Percentiles rank a stretch among this genome's conserved stretches.
These are phyloP conservation scores for Hyaloperonospora arabidopsidis DNA, from an alignment of 352 stramenopile genomes.

Conservation along the genomic window DNA sequence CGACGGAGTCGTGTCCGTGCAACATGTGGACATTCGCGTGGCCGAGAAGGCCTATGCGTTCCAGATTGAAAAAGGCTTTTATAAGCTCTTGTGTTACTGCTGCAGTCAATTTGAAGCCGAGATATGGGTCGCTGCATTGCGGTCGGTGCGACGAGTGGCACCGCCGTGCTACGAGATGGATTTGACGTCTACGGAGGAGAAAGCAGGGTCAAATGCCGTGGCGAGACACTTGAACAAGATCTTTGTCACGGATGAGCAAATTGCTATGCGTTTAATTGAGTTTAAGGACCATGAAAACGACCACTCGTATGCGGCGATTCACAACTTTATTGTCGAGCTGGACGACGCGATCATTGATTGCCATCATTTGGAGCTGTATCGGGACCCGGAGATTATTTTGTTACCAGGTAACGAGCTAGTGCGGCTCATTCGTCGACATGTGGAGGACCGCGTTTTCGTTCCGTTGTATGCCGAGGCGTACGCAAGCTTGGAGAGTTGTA, in stretches of 20 bases:
- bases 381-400: slow-evolving; percentile 51
- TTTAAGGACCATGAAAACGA: slow-evolving; percentile 47
- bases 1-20: slow-evolving; percentile 74
- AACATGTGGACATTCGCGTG: slow-evolving; percentile 66
- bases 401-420: slow-evolving; percentile 67
- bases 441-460: slow-evolving; percentile 80
- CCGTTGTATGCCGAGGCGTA: slow-evolving; percentile 48
- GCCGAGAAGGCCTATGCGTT: slow-evolving; percentile 70
- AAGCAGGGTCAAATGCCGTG: slow-evolving; percentile 40
- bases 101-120: slow-evolving; percentile 73
- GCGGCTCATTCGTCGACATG: slow-evolving; percentile 60
- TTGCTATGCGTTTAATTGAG: slow-evolving; percentile 40
- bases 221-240: slow-evolving; percentile 74
- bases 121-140: slow-evolving; percentile 65
- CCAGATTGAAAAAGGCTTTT: slow-evolving; percentile 81
- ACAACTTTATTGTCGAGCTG: slow-evolving; percentile 53
- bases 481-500: slow-evolving; percentile 39
- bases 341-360: slow-evolving; percentile 66
- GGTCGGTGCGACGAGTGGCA: slow-evolving; percentile 34
- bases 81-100: slow-evolving; percentile 72
- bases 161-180: slow-evolving; percentile 58
- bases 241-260: slow-evolving; percentile 54
- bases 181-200: slow-evolving; percentile 53
- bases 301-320: slow-evolving; percentile 43
- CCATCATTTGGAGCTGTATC: slow-evolving; percentile 55